Conservation (phyloP, 2,329 filamentous ascomycete species). For the Emmonsiellopsis sp. region DNA sequence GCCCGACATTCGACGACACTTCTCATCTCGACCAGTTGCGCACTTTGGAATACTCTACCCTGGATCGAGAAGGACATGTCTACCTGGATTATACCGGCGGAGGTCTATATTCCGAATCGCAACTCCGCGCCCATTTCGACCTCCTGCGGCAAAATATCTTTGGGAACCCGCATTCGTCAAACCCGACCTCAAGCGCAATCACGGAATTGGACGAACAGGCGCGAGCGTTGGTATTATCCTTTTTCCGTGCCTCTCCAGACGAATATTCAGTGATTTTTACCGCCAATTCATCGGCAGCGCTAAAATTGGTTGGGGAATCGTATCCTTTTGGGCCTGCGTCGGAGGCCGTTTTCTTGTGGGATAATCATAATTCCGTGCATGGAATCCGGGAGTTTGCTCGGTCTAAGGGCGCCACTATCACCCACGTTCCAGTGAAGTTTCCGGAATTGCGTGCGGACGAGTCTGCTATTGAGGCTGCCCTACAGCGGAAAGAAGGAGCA, state of each 20-base stretch:
- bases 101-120: slow-evolving; percentile 7
- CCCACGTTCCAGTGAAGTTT: slow-evolving; percentile 3
- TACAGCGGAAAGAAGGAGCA: slow-evolving; percentile 8
- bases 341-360: slow-evolving; percentile 50
- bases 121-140: slow-evolving; percentile 8
- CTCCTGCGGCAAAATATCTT: slow-evolving; percentile 42
- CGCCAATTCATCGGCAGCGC: slow-evolving; percentile 53
- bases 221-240: slow-evolving; percentile 45
- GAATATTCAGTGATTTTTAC: slow-evolving; percentile 56
- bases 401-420: slow-evolving; percentile 4
- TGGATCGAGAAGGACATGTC: slow-evolving; percentile 6
- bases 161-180: slow-evolving; percentile 60
- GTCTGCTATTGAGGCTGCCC: background rate
- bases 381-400: slow-evolving; percentile 42
- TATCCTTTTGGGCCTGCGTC: slow-evolving; percentile 18
- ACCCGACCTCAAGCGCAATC: slow-evolving; percentile 49
- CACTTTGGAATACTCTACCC: slow-evolving; percentile 6
- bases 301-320: slow-evolving; percentile 46
- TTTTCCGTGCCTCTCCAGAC: slow-evolving; percentile 50
- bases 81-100: slow-evolving; percentile 10
- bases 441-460: slow-evolving; percentile 5
- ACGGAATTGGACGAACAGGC: slow-evolving; percentile 51
- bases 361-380: slow-evolving; percentile 52
- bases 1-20: slow-evolving; percentile 5
- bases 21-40: slow-evolving; percentile 6